Evolutionary conservation across 169 alveolate species (phyloP), one percentile per base, ranked within the genome.

Genomic region (Plasmodium blacklocki): DNA sequence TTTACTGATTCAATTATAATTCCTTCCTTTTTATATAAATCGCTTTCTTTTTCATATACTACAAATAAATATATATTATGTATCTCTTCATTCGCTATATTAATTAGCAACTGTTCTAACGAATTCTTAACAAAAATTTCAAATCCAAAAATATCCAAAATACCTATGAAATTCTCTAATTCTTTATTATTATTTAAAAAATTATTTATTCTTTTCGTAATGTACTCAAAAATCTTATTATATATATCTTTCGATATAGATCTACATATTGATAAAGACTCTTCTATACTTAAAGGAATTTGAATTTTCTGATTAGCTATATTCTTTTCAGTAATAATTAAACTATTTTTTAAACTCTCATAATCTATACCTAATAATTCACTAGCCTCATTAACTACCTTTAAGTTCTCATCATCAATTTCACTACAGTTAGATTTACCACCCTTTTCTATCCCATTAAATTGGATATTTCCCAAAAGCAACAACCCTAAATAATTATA

Each of bases 111-210:
- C 91, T 99, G 99, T 88, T 99, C 99, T 90, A 98, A 97, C 21
- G 99, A 96, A 96, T 99, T 99, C 76, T 95, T 95, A 68, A 96
- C 92, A 76, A 99, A 98, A 56, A 95, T 96, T 92, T 99, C 99
- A 91, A 99, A 99, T 0, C 99, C 99, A 92, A 97, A 98, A 68
- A 98, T 98, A 92, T 99, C 99, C 19, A 99, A 91, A 64, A 99
- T 96, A 49, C 99, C 99, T 67, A 99, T 98, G 94, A 97, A 95
- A 26, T 67, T 91, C 47, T 86, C 73, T 54, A 74, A 92, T 14
- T 29, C 93, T 47, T 93, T 95, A 64, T 94, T 95, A 29, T 88
- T 89, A 50, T 91, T 86, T 80, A 95, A 93, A 88, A 93, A 92
- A 63, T 88, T 75, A 88, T 95, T 95, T 50, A 95, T 80, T 66